phyloP scores from a whole-genome alignment of 176 grass and related monocot genomes.

The Phyllostachys edulis region DNA sequence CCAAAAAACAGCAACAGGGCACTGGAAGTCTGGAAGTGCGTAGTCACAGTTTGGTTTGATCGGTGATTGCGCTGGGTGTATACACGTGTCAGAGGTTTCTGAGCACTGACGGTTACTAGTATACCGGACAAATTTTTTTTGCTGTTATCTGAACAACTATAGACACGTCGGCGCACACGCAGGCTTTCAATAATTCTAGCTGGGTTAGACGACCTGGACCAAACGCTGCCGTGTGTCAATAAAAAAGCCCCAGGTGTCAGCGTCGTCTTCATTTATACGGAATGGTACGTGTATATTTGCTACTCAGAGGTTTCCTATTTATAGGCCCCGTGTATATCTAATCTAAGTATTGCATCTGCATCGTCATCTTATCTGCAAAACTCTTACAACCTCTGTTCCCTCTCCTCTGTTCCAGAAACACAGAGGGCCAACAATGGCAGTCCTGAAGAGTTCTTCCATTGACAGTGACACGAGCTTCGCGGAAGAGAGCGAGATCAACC shows the following conservation, averaged over 20 bases:
- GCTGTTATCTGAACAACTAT: neutral
- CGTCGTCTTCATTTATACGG: neutral
- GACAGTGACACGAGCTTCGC: too few species aligned
- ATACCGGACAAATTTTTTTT: too few species aligned
- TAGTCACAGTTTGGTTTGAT: neutral
- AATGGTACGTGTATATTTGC: neutral
- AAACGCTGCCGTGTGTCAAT: too few species aligned
- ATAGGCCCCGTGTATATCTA: neutral
- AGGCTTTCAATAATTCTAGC: neutral
- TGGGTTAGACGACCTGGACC: neutral
- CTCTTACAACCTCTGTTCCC: neutral
- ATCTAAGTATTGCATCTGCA: neutral
- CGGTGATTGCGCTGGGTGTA: neutral
- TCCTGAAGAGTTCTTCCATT: neutral
- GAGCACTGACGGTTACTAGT: neutral
- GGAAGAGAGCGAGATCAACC: neutral
- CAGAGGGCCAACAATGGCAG: neutral
- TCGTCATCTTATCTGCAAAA: neutral
- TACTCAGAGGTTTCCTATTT: neutral
- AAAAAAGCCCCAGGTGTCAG: too few species aligned
- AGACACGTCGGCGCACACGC: slow-evolving; percentile 6
- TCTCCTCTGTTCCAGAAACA: neutral
- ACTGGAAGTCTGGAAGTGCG: neutral
- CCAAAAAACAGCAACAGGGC: too few species aligned
- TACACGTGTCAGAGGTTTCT: neutral